Conservation (phyloP, 257 asterid species). For the Orobanche coerulescens region DNA sequence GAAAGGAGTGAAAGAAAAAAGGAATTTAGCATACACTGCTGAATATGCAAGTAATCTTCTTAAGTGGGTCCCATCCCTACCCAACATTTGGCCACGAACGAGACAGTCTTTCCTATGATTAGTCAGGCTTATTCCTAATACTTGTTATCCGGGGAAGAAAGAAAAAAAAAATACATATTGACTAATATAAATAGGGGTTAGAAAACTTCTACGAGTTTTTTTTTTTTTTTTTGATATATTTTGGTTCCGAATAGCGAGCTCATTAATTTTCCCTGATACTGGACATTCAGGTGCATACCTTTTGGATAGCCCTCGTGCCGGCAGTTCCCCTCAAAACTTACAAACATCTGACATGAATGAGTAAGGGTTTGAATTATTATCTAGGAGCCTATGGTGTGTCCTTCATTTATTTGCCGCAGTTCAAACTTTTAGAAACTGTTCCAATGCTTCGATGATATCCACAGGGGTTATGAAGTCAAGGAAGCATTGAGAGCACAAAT, state of each 20-base stretch:
- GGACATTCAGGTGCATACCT: conserved; percentile 49
- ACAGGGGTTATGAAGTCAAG: conserved; percentile 83
- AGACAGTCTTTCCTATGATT: too few relatives aligned
- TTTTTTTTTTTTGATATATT: not conserved
- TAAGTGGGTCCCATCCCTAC: too few relatives aligned
- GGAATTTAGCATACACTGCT: too few relatives aligned
- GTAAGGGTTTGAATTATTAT: conserved; percentile 36
- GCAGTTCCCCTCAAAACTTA: conserved; percentile 50
- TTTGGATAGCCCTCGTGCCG: conserved; percentile 53
- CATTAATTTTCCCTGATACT: conserved; percentile 16
- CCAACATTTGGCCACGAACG: too few relatives aligned
- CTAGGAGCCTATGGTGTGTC: not conserved
- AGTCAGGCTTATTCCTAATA: too few relatives aligned
- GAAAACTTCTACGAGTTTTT: not conserved
- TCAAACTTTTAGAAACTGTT: not conserved
- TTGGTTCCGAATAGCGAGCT: conserved; percentile 6
- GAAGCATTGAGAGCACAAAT: conserved; percentile 89
- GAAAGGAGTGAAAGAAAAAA: too few relatives aligned
- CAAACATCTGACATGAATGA: conserved; percentile 60
- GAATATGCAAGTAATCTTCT: too few relatives aligned
- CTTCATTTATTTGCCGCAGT: not conserved
- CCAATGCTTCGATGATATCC: conserved; percentile 22
- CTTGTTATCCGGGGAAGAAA: too few relatives aligned
- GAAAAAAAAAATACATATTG: too few relatives aligned
- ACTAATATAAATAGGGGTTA: not conserved